Base-by-base conservation (phyloP, 2,329 filamentous ascomycete species). In the Sarocladium strictum region DNA sequence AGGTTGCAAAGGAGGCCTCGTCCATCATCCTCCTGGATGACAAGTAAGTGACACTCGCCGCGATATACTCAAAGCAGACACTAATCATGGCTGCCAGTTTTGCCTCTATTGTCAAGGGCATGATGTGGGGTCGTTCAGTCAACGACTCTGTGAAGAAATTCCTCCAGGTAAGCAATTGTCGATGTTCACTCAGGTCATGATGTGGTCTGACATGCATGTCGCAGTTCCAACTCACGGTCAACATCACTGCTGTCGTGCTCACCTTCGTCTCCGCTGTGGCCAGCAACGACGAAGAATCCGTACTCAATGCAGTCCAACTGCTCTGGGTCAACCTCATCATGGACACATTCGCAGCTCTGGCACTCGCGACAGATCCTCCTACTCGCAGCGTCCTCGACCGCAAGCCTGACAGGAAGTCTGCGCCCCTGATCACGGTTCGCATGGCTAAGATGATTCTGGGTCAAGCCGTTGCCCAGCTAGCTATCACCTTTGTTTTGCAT, bases 371-470 rank as follows among this genome's bases (percentile, higher is more conserved):
- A 1, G 81, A 85, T 61, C 78, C 80, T 12, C 81, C 81, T 2
- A 77, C 78, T 2, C 71, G 75, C 12, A 74, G 74, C 53, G 77
- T 84, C 37, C 75, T 85, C 21, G 69, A 83, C 60, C 77, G 81
- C 38, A 88, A 88, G 64, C 89, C 89, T 1, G 84, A 89, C 56
- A 80, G 84, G 2, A 91, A 90, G 65, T 85, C 81, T 27, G 85
- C 86, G 6, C 78, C 86, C 1, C 75, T 93, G 5, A 89, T 93
- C 61, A 89, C 81, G 2, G 72, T 85, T 43, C 85, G 82, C 38
- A 93, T 93, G 89, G 89, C 87, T 86, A 94, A 94, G 73, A 94
- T 92, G 88, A 92, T 94, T 57, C 81, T 91, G 54, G 89, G 88
- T 0, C 87, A 94, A 66, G 80, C 86, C 7, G 81, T 92, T 58